Base-by-base conservation (phyloP, 1,139 yeast genomes). In the Kurtzmaniella quercitrusa region DNA sequence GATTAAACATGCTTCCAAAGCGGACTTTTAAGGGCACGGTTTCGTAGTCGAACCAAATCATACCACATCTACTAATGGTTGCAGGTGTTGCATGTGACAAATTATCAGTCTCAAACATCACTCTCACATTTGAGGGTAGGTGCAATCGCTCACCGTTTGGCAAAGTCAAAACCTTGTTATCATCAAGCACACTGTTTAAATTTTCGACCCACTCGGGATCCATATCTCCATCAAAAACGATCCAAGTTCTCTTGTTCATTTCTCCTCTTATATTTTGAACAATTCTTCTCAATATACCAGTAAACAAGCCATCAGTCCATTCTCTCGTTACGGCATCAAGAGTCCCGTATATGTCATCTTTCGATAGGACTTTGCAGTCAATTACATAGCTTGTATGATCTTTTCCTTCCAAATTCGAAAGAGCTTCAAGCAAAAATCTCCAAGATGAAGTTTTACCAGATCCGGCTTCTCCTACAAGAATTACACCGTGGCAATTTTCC, bases 171-270 rank as follows among this genome's bases (percentile, higher is more conserved):
- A 86, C 54, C 50, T 77, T 81, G 59, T 89, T 93, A 53, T 93
- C 98, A 62, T 93, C 98, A 26, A 93, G 69, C 11, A 89, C 94
- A 66, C 95, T 84, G 61, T 93, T 93, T 50, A 93, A 67, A 47
- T 86, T 86, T 54, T 93, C 98, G 1, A 89, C 89, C 95, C 97
- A 93, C 42, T 79, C 82, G 0, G 98, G 98, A 57, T 93, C 98
- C 36, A 93, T 79, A 52, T 88, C 97, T 38, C 98, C 95, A 62
- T 91, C 97, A 58, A 93, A 87, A 0, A 91, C 74, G 47, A 93
- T 76, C 95, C 96, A 89, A 16, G 81, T 74, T 1, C 74, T 63
- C 46, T 76, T 80, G 3, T 63, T 54, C 18, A 62, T 59, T 50
- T 83, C 88, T 2, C 88, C 88, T 37, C 85, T 65, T 9, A 77